Evolutionary conservation across 768 basidiomycete species (phyloP).

Genomic region (Obba rivulosa): DNA sequence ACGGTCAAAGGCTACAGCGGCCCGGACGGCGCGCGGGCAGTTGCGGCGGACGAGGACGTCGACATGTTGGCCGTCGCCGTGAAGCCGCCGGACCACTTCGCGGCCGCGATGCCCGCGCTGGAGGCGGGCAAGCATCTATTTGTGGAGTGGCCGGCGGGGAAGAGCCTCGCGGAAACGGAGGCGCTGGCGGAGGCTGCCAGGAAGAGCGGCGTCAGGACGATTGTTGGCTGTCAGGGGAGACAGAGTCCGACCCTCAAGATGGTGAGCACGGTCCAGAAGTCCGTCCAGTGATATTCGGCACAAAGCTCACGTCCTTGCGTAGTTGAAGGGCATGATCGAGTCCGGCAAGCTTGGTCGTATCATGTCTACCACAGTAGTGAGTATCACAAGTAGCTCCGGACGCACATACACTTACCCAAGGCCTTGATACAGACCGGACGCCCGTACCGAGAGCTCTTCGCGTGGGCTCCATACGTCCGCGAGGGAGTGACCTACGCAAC

Average conservation of each 20-base stretch:
- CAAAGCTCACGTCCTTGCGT: not conserved
- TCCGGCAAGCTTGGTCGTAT: conserved; percentile 28
- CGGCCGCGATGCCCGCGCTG: conserved; percentile 27
- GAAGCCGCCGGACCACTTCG: conserved; percentile 27
- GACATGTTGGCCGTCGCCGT: conserved; percentile 33
- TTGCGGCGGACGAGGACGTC: conserved; percentile 32
- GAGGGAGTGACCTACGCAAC: conserved; percentile 8
- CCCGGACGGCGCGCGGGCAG: conserved; percentile 9
- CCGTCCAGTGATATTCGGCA: no score
- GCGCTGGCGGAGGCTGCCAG: conserved; percentile 30
- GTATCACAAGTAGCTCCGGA: not conserved
- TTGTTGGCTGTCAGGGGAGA: conserved; percentile 33
- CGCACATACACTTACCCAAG: not conserved
- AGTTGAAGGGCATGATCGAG: conserved; percentile 29
- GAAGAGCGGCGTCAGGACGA: conserved; percentile 23
- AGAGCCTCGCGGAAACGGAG: conserved; percentile 24
- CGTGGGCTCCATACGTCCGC: conserved; percentile 4
- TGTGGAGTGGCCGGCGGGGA: conserved; percentile 37
- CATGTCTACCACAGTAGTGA: conserved; percentile 23
- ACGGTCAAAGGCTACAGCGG: conserved; percentile 31
- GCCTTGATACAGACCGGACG: not conserved
- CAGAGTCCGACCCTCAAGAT: conserved; percentile 24
- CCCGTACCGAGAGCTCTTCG: not conserved
- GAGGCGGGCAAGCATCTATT: conserved; percentile 34
- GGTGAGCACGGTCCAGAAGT: conserved; percentile 14